Base-by-base conservation (phyloP, 2,329 filamentous ascomycete genomes). In the Uncinocarpus reesii region DNA sequence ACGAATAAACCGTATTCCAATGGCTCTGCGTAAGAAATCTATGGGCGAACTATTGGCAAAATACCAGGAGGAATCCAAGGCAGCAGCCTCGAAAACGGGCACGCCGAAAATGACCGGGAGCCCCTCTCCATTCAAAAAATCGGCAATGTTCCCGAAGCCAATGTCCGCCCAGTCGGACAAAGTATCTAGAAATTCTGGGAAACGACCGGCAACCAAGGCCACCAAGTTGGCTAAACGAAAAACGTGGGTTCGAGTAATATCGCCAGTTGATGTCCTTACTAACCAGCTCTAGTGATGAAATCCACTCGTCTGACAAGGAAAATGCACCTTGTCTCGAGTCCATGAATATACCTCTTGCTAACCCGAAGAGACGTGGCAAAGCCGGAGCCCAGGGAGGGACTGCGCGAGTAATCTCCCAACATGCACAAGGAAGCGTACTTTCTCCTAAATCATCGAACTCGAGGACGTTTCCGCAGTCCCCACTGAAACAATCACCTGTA, bases 1-100 rank as follows among this genome's bases (percentile, higher is more conserved):
- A 69, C 85, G 92, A 67, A 78, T 96, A 64, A 95, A 95, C 63
- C 82, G 92, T 47, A 92, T 96, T 45, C 92, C 92, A 6, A 77
- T 80, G 57, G 76, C 81, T 13, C 70, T 95, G 54, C 81, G 90
- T 51, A 85, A 83, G 60, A 75, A 80, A 53, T 93, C 79, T 49
- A 90, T 98, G 75, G 80, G 81, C 48, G 89, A 95, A 37, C 73
- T 96, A 7, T 64, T 89, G 4, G 71, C 77, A 36, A 77, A 76
- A 53, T 66, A 78, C 56, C 55, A 59, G 21, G 55, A 56, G 40
- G 57, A 57, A 41, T 58, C 61, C 45, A 58, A 62, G 28, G 40
- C 51, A 44, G 54, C 56, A 36, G 41, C 55, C 78, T 74, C 78
- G 79, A 67, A 55, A 69, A 59, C 48, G 37, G 13, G 13, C 21